Evolutionary conservation across 805 yeast species (phyloP), one percentile per base, ranked within the genome.

Genomic region (Wickerhamiella occidentalis): DNA sequence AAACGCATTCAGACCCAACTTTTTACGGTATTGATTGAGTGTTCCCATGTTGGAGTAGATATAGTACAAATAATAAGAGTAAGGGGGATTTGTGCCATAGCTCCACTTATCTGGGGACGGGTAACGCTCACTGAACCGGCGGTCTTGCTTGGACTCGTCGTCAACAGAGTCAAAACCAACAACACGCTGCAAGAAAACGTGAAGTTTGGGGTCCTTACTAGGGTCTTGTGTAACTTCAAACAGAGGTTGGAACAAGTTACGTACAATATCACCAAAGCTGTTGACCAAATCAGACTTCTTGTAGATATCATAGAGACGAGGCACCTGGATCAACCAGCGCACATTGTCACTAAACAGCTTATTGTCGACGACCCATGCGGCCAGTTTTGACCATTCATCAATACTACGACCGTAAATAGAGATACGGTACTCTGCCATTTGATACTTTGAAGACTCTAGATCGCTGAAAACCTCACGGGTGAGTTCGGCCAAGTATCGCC

Each of bases 81-180:
- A 92, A n/a, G 99, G 98, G 8, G 99, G 99, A 67, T 90, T 92
- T 58, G 75, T 76, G 3, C 75, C 61, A 36, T 74, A 67, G 56
- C 77, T 76, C 99, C 99, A 92, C 51, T 80, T 68, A 12, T 78
- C 71, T 33, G 99, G 94, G n/a, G 77, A 68, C 1, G 97, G 97
- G 62, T 74, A 87, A 62, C 84, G 87, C 53, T 78, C 79, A 57
- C 81, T 88, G 60, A 82, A 74, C 51, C 88, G 75, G 55, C 86
- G 78, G 64, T 92, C 98, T 40, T 77, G 76, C 64, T 94, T 92
- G 9, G 95, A 85, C 67, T 92, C 99, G 66, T 92, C 99, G 66
- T 92, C 99, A 29, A 92, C 99, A 3, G 96, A 85, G 66, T 92
- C 99, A 66, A 92, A 92, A 0, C 99, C 99, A 60, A 92, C 82